Conservation (phyloP, 2,329 filamentous ascomycete genomes). For the Nigrospora oryzae region DNA sequence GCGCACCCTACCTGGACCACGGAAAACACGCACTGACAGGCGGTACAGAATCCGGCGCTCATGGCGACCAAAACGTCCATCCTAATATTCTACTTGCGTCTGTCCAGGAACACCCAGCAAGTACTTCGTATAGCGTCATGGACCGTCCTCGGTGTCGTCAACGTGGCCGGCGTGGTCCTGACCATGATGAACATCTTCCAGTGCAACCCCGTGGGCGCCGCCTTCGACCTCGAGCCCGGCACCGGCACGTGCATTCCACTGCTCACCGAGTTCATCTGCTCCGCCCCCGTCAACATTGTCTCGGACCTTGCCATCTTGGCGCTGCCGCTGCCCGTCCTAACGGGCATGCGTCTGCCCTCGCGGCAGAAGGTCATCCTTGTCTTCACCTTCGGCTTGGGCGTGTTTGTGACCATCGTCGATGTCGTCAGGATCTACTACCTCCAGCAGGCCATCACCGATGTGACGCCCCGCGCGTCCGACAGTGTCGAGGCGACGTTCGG, state of each 20-base stretch:
- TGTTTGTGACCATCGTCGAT: conserved; percentile 82
- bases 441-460: conserved; percentile 56
- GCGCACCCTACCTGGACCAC: conserved; percentile 12
- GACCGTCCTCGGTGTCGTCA: conserved; percentile 68
- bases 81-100: conserved; percentile 77
- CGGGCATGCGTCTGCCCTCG: conserved; percentile 72
- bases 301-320: conserved; percentile 84
- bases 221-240: conserved; percentile 41
- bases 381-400: conserved; percentile 76
- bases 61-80: conserved; percentile 94
- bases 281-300: conserved; percentile 84
- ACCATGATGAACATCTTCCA: conserved; percentile 85
- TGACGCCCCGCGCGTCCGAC: conserved; percentile 25
- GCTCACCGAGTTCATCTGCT: conserved; percentile 58
- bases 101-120: conserved; percentile 69
- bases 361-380: conserved; percentile 86
- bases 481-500: conserved; percentile 39
- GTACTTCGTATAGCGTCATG: conserved; percentile 79
- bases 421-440: conserved; percentile 86
- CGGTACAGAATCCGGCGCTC: conserved; percentile 66
- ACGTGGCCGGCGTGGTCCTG: conserved; percentile 66
- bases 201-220: conserved; percentile 66
- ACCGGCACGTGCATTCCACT: conserved; percentile 44
- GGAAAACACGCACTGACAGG: background rate
- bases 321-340: conserved; percentile 80